A percentile compares a stretch with the other conserved stretches of the same genome.
These are phyloP conservation scores for Caloboletus inedulis DNA, from an alignment of 1,284 basidiomycete species.

Conservation along the genomic window DNA sequence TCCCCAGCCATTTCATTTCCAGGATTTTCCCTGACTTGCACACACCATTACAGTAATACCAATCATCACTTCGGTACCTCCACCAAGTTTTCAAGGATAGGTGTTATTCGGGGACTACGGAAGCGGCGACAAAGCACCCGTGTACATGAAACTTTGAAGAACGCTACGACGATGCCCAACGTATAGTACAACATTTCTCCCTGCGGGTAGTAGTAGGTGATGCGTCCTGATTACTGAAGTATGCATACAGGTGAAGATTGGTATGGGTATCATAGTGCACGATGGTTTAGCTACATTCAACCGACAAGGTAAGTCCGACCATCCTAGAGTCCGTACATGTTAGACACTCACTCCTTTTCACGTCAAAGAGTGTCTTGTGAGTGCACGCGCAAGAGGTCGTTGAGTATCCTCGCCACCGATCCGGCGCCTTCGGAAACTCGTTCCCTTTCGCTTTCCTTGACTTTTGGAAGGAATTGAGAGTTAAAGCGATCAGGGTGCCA, in stretches of 20 bases:
- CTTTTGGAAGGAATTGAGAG: conserved; percentile 48
- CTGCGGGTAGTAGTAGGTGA: conserved; percentile 6
- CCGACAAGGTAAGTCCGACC: conserved; percentile 14
- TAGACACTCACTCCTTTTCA: conserved; percentile 27
- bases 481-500: conserved; percentile 58
- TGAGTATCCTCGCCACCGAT: conserved; percentile 50
- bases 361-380: conserved; percentile 27
- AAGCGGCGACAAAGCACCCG: not conserved
- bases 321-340: not conserved
- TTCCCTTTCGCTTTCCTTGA: conserved; percentile 48
- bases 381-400: conserved; percentile 45
- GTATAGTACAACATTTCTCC: conserved; percentile 24
- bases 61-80: too few species aligned
- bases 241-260: conserved; percentile 35
- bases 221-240: conserved; percentile 21
- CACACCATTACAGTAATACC: not conserved
- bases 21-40: not conserved
- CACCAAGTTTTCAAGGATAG: not conserved
- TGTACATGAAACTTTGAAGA: conserved; percentile 3
- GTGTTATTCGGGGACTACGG: conserved; percentile 1
- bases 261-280: conserved; percentile 24
- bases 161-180: conserved; percentile 2
- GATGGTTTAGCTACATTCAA: conserved; percentile 12
- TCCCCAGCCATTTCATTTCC: too few species aligned
- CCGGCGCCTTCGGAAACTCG: conserved; percentile 48